Evolutionary conservation across 768 basidiomycete species (phyloP).

Genomic region (Dacryopinax primogenitus): DNA sequence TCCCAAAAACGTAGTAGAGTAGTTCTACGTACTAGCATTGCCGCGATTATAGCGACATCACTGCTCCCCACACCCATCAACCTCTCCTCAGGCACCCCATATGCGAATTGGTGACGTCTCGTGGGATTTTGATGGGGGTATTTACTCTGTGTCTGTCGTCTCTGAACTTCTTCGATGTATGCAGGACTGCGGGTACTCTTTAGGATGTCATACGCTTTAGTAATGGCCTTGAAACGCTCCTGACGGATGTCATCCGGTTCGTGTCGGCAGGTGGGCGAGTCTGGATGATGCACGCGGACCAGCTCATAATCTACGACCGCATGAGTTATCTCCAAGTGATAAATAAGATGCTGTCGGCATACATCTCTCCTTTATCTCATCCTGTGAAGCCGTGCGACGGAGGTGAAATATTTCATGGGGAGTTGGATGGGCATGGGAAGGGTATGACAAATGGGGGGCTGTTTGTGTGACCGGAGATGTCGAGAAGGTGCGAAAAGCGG

Average conservation of each 20-base stretch:
- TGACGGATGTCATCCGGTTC: not conserved
- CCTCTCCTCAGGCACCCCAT: not conserved
- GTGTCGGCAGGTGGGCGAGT: not conserved
- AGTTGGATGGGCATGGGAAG: slow-evolving; percentile 40
- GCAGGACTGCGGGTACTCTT: not conserved
- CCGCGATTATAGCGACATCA: not conserved
- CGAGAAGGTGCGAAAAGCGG: not conserved
- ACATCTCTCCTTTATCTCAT: slow-evolving; percentile 58
- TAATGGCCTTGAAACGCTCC: not conserved
- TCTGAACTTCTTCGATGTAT: not conserved
- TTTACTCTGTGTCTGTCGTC: not conserved
- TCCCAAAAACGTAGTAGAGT: not conserved
- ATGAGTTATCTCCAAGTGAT: too few relatives aligned
- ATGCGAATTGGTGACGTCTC: not conserved
- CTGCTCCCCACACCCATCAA: not conserved
- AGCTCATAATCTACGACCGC: not conserved
- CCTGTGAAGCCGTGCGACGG: slow-evolving; percentile 40
- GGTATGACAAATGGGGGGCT: slow-evolving; percentile 35
- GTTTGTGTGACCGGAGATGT: not conserved
- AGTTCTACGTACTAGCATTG: not conserved
- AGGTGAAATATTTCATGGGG: slow-evolving; percentile 67
- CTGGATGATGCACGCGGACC: not conserved
- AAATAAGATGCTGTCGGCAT: too few relatives aligned
- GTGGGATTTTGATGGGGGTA: not conserved
- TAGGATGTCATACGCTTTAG: not conserved